Conservation (phyloP, 495 filamentous ascomycete species). For the Penicillium psychrofluorescens region DNA sequence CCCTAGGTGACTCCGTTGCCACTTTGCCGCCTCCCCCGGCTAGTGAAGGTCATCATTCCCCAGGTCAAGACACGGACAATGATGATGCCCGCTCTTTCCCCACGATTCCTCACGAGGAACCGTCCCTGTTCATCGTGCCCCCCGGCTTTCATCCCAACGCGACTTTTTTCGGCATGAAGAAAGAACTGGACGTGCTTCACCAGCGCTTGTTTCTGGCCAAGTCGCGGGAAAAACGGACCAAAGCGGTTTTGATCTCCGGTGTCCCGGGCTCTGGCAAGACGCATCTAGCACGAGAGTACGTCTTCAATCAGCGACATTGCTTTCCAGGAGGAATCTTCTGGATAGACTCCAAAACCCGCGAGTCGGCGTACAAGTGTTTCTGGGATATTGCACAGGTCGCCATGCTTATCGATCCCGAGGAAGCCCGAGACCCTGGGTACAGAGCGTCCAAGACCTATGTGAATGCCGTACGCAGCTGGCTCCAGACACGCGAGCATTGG, state of each 20-base stretch:
- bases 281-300: conserved; percentile 75
- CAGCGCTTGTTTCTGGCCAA: conserved; percentile 58
- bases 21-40: conserved; percentile 10
- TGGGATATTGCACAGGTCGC: conserved; percentile 69
- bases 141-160: conserved; percentile 72
- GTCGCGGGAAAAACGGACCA: conserved; percentile 53
- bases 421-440: conserved; percentile 27
- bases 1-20: conserved; percentile 15
- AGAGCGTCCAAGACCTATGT: conserved; percentile 49
- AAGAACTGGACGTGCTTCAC: conserved; percentile 62
- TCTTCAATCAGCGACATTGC: conserved; percentile 56
- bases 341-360: conserved; percentile 61
- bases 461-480: conserved; percentile 58
- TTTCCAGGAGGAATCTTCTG: conserved; percentile 77
- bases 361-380: conserved; percentile 59
- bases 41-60: conserved; percentile 18
- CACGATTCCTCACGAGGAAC: conserved; percentile 12
- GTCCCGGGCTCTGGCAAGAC: conserved; percentile 77
- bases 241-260: conserved; percentile 62
- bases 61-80: conserved; percentile 15
- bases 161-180: conserved; percentile 66
- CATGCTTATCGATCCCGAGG: conserved; percentile 37
- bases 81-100: conserved; percentile 14
- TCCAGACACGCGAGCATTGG: conserved; percentile 64
- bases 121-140: conserved; percentile 56